These are phyloP conservation scores for Phytopythium ostracodes DNA, from an alignment of 352 stramenopile species.

Conservation along the genomic window DNA sequence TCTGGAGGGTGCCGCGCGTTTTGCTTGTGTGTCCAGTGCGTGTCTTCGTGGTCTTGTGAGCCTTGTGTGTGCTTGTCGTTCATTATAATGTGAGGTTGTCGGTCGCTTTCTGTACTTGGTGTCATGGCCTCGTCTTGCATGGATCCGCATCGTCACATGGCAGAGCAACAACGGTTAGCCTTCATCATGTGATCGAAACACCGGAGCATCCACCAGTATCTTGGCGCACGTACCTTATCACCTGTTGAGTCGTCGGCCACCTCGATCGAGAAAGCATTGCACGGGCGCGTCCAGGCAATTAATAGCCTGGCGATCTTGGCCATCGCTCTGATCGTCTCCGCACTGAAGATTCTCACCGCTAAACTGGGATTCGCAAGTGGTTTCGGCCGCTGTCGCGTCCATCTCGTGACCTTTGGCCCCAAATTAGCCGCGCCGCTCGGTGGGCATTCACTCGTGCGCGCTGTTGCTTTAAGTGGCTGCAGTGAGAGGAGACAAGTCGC, in stretches of 20 bases:
- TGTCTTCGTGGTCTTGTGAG: conserved; percentile 1
- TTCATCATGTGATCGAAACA: not conserved
- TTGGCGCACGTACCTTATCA: no score
- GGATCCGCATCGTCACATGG: not conserved
- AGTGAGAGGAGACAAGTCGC: not conserved
- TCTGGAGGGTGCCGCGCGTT: not conserved
- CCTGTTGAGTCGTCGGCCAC: not conserved
- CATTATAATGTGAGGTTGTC: conserved; percentile 4
- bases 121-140: not conserved
- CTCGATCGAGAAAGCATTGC: not conserved
- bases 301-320: not conserved
- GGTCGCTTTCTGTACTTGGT: not conserved
- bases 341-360: not conserved
- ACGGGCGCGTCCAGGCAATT: not conserved
- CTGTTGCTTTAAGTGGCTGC: not conserved
- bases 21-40: conserved; percentile 3
- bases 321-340: not conserved
- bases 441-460: not conserved
- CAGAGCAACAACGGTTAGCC: not conserved
- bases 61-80: not conserved
- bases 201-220: not conserved
- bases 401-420: not conserved
- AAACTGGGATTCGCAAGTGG: not conserved
- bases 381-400: not conserved
- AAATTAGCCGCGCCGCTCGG: not conserved